Conservation (phyloP, 164 flowering plant species). For the Berberis thunbergii region DNA sequence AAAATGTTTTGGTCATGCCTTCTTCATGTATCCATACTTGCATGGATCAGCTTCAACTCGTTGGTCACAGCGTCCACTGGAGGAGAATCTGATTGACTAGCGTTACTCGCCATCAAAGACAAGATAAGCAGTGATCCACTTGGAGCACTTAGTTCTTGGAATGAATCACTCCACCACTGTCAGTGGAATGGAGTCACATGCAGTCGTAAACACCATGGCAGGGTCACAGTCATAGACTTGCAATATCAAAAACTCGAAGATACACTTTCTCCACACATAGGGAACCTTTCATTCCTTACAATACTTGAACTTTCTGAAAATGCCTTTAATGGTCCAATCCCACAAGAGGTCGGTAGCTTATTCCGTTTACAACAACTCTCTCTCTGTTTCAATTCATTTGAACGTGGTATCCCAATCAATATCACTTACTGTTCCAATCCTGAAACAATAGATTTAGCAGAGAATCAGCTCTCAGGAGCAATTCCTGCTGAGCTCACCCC, state of each 20-base stretch:
- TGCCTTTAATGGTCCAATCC: background rate
- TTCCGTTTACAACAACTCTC: background rate
- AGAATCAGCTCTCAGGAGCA: background rate
- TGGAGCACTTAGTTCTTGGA: background rate
- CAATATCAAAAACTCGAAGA: background rate
- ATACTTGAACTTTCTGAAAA: background rate
- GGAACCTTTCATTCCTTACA: background rate
- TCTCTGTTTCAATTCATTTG: background rate
- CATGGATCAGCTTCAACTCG: too few relatives aligned
- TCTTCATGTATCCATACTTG: too few relatives aligned
- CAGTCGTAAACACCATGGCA: background rate
- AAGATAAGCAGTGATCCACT: background rate
- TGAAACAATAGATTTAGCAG: background rate
- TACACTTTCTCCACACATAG: background rate
- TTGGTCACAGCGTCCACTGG: background rate
- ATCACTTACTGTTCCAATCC: background rate
- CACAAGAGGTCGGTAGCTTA: background rate
- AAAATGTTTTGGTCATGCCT: too few relatives aligned
- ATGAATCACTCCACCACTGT: constrained; percentile 1
- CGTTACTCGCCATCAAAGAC: background rate
- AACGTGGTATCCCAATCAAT: background rate
- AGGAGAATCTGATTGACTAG: background rate
- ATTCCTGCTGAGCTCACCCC: background rate
- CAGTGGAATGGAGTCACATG: background rate
- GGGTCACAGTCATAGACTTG: background rate